Conservation (phyloP, 345 rosid species). For the Hypericum perforatum region DNA sequence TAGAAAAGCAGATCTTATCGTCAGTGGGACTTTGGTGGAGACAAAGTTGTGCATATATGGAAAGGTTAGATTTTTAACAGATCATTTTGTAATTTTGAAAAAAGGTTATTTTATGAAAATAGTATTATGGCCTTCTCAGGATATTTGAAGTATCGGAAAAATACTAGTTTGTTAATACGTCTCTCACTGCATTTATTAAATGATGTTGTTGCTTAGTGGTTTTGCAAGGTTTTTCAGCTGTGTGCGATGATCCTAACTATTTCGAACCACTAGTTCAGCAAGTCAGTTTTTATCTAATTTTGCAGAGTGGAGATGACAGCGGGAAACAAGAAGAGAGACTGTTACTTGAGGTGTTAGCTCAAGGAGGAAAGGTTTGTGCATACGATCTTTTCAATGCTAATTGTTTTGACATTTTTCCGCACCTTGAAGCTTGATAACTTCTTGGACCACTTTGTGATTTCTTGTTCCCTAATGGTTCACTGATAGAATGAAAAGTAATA, state of each 20-base stretch:
- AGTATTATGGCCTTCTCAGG: too few relatives aligned
- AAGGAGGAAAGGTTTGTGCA: slow-evolving; percentile 84
- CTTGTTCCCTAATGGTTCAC: too few relatives aligned
- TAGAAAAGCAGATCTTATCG: slow-evolving; percentile 67
- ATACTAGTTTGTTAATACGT: too few relatives aligned
- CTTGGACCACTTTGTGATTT: too few relatives aligned
- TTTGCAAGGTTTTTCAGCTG: neutral
- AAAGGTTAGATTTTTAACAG: slow-evolving; percentile 22
- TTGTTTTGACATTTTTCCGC: neutral
- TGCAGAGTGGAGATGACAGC: slow-evolving; percentile 45
- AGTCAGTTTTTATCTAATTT: neutral
- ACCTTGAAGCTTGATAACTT: neutral
- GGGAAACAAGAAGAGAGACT: slow-evolving; percentile 51
- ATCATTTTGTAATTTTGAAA: slow-evolving; percentile 1
- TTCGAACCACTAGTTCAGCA: neutral
- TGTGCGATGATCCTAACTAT: neutral
- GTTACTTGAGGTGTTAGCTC: slow-evolving; percentile 72
- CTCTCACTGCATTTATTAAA: too few relatives aligned
- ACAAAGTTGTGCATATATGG: slow-evolving; percentile 72
- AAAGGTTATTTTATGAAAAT: too few relatives aligned
- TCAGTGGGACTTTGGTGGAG: slow-evolving; percentile 72
- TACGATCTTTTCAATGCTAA: slow-evolving; percentile 3
- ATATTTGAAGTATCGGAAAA: too few relatives aligned
- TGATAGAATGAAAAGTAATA: too few relatives aligned
- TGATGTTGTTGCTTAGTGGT: too few relatives aligned